phyloP scores from a whole-genome alignment of 768 basidiomycete species.

The Lentinula raphanica region DNA sequence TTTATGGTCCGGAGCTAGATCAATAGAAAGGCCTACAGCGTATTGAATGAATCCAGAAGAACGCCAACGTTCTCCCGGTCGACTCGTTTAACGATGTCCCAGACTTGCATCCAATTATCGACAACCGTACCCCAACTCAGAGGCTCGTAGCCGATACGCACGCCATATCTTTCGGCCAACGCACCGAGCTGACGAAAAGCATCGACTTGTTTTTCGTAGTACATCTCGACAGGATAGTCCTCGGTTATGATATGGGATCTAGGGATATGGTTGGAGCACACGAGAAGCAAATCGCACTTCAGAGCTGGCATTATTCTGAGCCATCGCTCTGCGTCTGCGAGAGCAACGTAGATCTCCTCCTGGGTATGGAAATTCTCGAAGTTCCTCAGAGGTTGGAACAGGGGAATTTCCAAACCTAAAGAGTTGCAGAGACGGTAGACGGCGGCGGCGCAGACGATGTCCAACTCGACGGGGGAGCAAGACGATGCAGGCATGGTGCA shows the following conservation, averaged over 20 bases:
- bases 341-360: conserved; percentile 19
- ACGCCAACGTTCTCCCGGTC: conserved; percentile 32
- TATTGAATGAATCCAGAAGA: conserved; percentile 33
- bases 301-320: conserved; percentile 25
- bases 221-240: conserved; percentile 17
- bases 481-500: conserved; percentile 17
- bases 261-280: conserved; percentile 28
- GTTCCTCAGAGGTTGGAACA: conserved; percentile 31
- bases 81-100: conserved; percentile 27
- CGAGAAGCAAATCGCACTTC: conserved; percentile 27
- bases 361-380: conserved; percentile 29
- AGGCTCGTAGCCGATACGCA: conserved; percentile 26
- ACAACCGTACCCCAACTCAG: conserved; percentile 30
- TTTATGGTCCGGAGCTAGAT: too few species aligned
- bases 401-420: conserved; percentile 20
- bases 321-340: conserved; percentile 24
- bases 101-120: conserved; percentile 32
- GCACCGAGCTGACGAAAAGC: conserved; percentile 26
- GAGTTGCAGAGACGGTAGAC: conserved; percentile 16
- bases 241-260: conserved; percentile 13
- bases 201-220: conserved; percentile 21
- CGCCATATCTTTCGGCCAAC: conserved; percentile 23
- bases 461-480: conserved; percentile 16
- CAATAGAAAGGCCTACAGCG: conserved; percentile 16
- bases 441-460: conserved; percentile 20